A percentile compares a stretch with the other conserved stretches of the same genome.
phyloP scores from a whole-genome alignment of 2,329 filamentous ascomycete genomes.

The Microdochium nivale region DNA sequence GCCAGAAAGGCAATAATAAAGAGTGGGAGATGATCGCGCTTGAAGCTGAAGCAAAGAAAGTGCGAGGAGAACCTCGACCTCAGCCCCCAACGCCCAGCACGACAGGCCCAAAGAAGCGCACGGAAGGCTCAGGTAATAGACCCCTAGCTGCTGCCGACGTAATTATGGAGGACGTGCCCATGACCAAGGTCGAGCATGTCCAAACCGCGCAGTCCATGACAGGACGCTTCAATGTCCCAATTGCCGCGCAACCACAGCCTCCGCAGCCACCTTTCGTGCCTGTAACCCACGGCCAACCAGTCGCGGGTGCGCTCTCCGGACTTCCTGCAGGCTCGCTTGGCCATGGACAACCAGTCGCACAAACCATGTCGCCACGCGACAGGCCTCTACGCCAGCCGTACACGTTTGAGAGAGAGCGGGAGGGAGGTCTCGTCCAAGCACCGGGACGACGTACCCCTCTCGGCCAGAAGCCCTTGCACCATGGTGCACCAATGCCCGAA shows the following conservation, averaged over 20 bases:
- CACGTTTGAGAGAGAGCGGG: conserved; percentile 35
- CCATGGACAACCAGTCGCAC: conserved; percentile 25
- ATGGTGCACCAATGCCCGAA: neutral
- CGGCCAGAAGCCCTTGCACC: neutral
- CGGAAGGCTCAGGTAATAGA: conserved; percentile 35
- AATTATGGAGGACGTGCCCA: conserved; percentile 32
- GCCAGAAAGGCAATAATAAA: conserved; percentile 52
- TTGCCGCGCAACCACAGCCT: conserved; percentile 30
- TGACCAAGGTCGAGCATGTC: conserved; percentile 35
- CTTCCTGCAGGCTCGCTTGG: conserved; percentile 20
- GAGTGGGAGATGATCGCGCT: conserved; percentile 53
- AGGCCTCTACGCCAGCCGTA: conserved; percentile 38
- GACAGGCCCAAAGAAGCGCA: conserved; percentile 39
- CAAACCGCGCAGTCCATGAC: conserved; percentile 27
- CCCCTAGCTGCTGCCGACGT: conserved; percentile 42
- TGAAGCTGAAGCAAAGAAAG: conserved; percentile 49
- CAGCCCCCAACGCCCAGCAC: conserved; percentile 49
- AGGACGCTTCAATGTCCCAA: conserved; percentile 35
- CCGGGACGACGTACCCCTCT: neutral
- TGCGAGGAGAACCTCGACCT: conserved; percentile 49
- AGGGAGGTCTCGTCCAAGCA: conserved; percentile 3
- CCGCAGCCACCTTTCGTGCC: conserved; percentile 18
- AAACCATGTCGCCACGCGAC: conserved; percentile 36
- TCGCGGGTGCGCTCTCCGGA: conserved; percentile 11
- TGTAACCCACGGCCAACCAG: conserved; percentile 12